Evolutionary conservation across 2,329 filamentous ascomycete species (phyloP).

Genomic region (Fusarium dlaminii): DNA sequence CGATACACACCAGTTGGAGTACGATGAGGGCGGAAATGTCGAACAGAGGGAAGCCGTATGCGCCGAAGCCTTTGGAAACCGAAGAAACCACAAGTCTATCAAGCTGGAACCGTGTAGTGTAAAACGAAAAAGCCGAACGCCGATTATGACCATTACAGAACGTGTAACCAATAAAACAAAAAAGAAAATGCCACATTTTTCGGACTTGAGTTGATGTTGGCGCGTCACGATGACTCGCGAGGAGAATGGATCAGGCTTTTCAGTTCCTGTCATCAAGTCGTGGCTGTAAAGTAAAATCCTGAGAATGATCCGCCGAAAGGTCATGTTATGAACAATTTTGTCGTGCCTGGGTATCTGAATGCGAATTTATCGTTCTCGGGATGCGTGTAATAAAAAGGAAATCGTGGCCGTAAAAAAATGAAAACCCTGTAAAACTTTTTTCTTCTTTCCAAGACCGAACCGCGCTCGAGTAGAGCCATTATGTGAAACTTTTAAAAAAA

Average conservation of each 20-base stretch:
- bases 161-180: constrained; percentile 42
- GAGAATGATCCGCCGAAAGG: constrained; percentile 43
- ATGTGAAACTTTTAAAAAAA: constrained; percentile 24
- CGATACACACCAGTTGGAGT: background rate
- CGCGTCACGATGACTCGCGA: background rate
- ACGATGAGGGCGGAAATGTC: background rate
- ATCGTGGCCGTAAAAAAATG: constrained; percentile 48
- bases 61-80: constrained; percentile 25
- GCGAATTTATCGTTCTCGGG: constrained; percentile 48
- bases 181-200: constrained; percentile 21
- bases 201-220: background rate
- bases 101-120: constrained; percentile 40
- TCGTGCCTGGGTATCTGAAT: constrained; percentile 54
- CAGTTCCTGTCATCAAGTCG: constrained; percentile 21
- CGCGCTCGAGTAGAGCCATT: constrained; percentile 32
- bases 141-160: constrained; percentile 49
- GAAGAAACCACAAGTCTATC: constrained; percentile 41
- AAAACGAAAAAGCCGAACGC: constrained; percentile 42
- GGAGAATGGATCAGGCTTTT: background rate
- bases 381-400: constrained; percentile 44
- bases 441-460: constrained; percentile 40
- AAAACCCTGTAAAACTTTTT: constrained; percentile 41
- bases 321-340: constrained; percentile 47
- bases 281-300: constrained; percentile 32
- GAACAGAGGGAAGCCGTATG: background rate